Evolutionary conservation across 208 protist species (phyloP).

Genomic region (Herpetomonas tarakana): DNA sequence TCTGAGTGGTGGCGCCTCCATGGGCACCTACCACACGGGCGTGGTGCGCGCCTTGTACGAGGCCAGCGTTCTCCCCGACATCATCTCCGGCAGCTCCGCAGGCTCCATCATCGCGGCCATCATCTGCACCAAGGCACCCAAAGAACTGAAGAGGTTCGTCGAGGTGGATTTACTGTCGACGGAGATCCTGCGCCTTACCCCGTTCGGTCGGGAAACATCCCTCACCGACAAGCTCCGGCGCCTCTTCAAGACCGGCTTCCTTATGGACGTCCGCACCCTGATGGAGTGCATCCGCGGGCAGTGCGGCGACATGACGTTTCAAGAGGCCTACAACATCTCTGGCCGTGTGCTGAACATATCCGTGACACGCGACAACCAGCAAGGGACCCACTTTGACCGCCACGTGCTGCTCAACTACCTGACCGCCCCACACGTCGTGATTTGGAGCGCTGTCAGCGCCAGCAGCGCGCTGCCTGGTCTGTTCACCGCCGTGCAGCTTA

Average conservation of each 20-base stretch:
- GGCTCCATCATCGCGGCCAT: constrained; percentile 76
- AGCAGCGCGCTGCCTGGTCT: constrained; percentile 64
- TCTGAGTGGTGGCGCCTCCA: constrained; percentile 62
- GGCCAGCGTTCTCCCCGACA: constrained; percentile 52
- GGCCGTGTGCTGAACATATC: constrained; percentile 83
- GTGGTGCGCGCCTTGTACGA: constrained; percentile 64
- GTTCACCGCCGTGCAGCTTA: constrained; percentile 65
- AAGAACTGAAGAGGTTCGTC: constrained; percentile 47
- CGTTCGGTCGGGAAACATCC: constrained; percentile 43
- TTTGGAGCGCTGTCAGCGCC: constrained; percentile 74
- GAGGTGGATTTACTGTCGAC: constrained; percentile 30
- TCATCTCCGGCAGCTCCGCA: constrained; percentile 68
- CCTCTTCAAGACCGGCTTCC: constrained; percentile 61
- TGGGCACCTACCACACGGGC: constrained; percentile 83
- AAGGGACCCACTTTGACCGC: constrained; percentile 35
- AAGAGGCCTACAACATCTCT: constrained; percentile 72
- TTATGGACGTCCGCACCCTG: constrained; percentile 77
- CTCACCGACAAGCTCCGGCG: constrained; percentile 44
- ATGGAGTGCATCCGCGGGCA: constrained; percentile 64
- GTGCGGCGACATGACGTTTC: constrained; percentile 85
- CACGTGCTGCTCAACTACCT: constrained; percentile 82
- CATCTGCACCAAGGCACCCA: constrained; percentile 46
- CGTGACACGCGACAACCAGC: constrained; percentile 49
- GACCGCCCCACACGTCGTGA: constrained; percentile 72
- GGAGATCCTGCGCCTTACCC: constrained; percentile 42